Conservation (phyloP, 805 yeast genomes). For the Wickerhamiella alocasiicola region DNA sequence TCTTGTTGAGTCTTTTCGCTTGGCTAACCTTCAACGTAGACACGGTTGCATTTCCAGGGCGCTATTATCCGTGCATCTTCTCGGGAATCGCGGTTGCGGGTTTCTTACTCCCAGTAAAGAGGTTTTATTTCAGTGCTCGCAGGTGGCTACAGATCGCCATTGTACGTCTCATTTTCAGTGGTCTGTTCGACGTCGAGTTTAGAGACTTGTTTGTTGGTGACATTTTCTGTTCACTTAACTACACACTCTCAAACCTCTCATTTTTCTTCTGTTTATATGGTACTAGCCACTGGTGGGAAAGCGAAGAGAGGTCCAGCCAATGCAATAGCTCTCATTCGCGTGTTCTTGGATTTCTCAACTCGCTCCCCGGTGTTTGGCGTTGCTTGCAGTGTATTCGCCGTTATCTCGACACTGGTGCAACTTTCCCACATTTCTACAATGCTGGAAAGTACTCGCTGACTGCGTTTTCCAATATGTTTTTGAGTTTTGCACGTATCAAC, state of each 20-base stretch:
- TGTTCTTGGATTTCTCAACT: constrained; percentile 67
- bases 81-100: constrained; percentile 40
- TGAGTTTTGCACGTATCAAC: constrained; percentile 69
- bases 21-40: constrained; percentile 73
- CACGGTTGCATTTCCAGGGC: constrained; percentile 40
- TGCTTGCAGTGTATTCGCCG: constrained; percentile 83
- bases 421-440: constrained; percentile 93
- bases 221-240: constrained; percentile 75
- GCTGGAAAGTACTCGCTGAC: constrained; percentile 64
- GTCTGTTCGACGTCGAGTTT: constrained; percentile 89
- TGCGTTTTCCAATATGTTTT: constrained; percentile 51
- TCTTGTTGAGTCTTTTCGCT: constrained; percentile 45
- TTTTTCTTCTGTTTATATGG: constrained; percentile 76
- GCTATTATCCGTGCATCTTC: constrained; percentile 72
- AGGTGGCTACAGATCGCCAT: constrained; percentile 63
- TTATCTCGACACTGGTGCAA: constrained; percentile 82
- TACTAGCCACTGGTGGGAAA: constrained; percentile 44
- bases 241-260: constrained; percentile 73
- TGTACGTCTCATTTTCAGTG: constrained; percentile 65
- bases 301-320: constrained; percentile 21
- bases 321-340: constrained; percentile 77
- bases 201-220: constrained; percentile 91
- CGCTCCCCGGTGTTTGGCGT: constrained; percentile 85
- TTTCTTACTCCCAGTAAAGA: constrained; percentile 49
- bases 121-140: constrained; percentile 49